A percentile compares a stretch with the other conserved stretches of the same genome.
phyloP scores from a whole-genome alignment of 257 asterid genomes.

The Hygrophila difformis region DNA sequence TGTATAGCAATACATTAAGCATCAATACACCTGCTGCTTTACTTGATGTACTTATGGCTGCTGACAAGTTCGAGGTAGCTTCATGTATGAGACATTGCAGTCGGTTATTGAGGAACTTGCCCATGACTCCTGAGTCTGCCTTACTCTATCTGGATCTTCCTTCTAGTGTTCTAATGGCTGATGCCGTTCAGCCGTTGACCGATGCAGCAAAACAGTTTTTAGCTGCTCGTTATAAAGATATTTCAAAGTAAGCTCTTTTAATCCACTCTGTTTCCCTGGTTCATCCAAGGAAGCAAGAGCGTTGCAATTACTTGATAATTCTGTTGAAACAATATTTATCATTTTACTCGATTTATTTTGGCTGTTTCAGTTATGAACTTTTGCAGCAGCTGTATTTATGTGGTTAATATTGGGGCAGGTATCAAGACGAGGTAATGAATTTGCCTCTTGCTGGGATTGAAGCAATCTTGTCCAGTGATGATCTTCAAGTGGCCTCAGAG shows the following conservation, averaged over 20 bases:
- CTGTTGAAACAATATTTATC: too few relatives aligned
- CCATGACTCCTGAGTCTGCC: slow-evolving; percentile 89
- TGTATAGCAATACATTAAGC: slow-evolving; percentile 74
- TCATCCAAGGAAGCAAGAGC: too few relatives aligned
- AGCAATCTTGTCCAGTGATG: slow-evolving; percentile 78
- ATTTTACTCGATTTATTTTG: not conserved
- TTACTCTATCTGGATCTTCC: slow-evolving; percentile 88
- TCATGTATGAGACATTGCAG: slow-evolving; percentile 97
- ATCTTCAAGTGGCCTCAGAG: slow-evolving; percentile 85
- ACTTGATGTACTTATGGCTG: slow-evolving; percentile 90
- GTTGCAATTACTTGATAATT: too few relatives aligned
- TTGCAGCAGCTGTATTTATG: not conserved
- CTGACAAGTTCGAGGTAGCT: slow-evolving; percentile 96
- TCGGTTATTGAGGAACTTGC: slow-evolving; percentile 63
- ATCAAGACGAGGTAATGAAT: slow-evolving; percentile 72
- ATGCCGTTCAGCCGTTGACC: slow-evolving; percentile 89
- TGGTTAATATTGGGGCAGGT: slow-evolving; percentile 30
- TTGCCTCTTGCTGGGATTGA: slow-evolving; percentile 87
- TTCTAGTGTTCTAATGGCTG: slow-evolving; percentile 76
- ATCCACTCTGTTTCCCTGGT: not conserved
- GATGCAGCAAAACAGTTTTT: slow-evolving; percentile 85
- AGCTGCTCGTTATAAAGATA: slow-evolving; percentile 71
- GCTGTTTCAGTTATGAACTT: not conserved
- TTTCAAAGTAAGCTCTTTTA: slow-evolving; percentile 54
- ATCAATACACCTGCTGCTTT: slow-evolving; percentile 67